Base-by-base conservation (phyloP, 306 rosid species). In the Ochetophila trinervis region DNA sequence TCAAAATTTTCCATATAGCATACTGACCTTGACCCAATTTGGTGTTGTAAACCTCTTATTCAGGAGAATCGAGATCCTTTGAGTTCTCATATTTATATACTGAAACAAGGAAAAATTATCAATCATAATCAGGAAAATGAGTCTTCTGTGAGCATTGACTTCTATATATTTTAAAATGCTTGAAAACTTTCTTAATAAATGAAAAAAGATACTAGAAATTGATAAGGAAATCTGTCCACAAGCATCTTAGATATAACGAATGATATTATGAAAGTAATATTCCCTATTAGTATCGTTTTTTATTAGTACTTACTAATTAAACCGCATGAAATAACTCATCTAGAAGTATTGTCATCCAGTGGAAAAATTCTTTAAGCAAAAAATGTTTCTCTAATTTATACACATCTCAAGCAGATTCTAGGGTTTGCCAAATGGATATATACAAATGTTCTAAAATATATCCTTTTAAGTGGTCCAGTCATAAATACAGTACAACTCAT, bases 21-120 rank as follows among this genome's bases (percentile, higher is more conserved):
- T 62, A 42, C 90, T 65, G 63, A 93, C 97, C 98, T 93, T 86
- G 53, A 86, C 73, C 98, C 98, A 93, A 78, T 84, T 88, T 61
- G 97, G 96, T 47, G 89, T 83, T 40, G 89, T 83, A 78, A 93
- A 89, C 86, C 96, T 84, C 85, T 85, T 93, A 78, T 85, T 90
- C 72, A 87, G 79, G 66, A 89, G 96, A 81, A 83, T 74, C 12
- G 97, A 93, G 63, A 90, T 82, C 78, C 85, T 81, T 75, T 81
- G 97, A 54, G 91, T 89, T 87, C 88, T 84, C 87, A 86, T 69
- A 74, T 84, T 87, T 52, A 93, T 73, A 76, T 90, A 89, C 97
- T 90, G 91, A 78, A 80, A 79, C 68, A 65, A 76, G 23, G 72
- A 35, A 55, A 57, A 56, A 58, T 52, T 19, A 27, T 57, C 42